phyloP scores from a whole-genome alignment of 129 eudicot genomes.

The Artemisia argyi region DNA sequence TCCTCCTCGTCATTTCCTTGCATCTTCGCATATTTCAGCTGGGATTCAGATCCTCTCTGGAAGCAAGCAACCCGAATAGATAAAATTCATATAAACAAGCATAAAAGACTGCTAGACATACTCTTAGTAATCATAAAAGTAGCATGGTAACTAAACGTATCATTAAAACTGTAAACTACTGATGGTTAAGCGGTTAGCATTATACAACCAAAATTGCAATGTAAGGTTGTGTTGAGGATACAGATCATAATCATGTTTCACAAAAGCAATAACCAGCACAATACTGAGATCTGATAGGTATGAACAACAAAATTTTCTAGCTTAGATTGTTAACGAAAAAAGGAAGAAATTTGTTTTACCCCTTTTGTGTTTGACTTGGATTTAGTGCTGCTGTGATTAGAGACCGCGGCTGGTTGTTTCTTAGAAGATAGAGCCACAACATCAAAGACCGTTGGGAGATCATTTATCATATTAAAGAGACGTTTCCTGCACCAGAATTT shows the following conservation, averaged over 20 bases:
- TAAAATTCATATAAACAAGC: not conserved
- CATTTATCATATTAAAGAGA: conserved; percentile 80
- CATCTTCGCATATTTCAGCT: conserved; percentile 49
- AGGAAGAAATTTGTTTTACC: conserved; percentile 39
- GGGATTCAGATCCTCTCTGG: conserved; percentile 50
- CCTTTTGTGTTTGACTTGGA: conserved; percentile 79
- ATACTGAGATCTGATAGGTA: not conserved
- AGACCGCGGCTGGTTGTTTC: conserved; percentile 52
- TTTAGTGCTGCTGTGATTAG: conserved; percentile 66
- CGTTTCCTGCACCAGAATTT: conserved; percentile 69
- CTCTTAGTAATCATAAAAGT: not conserved
- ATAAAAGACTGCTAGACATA: not conserved
- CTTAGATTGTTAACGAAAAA: not conserved
- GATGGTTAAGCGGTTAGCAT: too few relatives aligned
- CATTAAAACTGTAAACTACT: too few relatives aligned
- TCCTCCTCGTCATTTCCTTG: conserved; percentile 58
- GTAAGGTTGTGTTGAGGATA: not conserved
- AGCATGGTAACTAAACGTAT: too few relatives aligned
- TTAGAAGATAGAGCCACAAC: conserved; percentile 69
- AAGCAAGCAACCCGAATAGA: not conserved
- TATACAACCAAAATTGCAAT: conserved; percentile 2
- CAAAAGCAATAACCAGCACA: not conserved
- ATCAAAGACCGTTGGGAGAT: conserved; percentile 78
- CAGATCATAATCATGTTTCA: conserved; percentile 7
- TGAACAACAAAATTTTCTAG: not conserved